A percentile compares a stretch with the other conserved stretches of the same genome.
These are phyloP conservation scores for Zanthoxylum bungeanum DNA, from an alignment of 345 rosid genomes.

Conservation along the genomic window DNA sequence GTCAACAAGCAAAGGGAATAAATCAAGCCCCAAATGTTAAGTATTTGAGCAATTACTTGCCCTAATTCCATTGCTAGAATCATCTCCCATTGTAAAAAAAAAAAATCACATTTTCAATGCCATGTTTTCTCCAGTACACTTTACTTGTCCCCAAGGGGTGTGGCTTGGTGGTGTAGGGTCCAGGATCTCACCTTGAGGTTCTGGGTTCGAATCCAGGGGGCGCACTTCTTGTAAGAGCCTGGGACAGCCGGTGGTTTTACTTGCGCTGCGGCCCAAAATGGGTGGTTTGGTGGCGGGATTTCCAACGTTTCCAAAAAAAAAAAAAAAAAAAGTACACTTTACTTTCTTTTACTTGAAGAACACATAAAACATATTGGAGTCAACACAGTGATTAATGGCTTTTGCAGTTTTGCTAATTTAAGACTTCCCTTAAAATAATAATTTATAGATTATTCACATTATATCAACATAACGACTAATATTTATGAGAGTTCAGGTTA, in stretches of 20 bases:
- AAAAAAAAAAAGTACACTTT: background rate
- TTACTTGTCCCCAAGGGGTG: too few species aligned
- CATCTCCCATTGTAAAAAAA: background rate
- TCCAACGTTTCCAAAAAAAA: too few species aligned
- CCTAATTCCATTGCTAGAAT: background rate
- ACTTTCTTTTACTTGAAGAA: background rate
- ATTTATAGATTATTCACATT: background rate
- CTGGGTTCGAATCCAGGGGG: too few species aligned
- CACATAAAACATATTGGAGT: background rate
- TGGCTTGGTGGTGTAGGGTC: too few species aligned
- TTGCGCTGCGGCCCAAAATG: too few species aligned
- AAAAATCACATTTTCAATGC: background rate
- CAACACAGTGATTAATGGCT: background rate
- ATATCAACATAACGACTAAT: too few species aligned
- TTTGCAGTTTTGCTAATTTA: background rate
- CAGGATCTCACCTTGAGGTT: too few species aligned
- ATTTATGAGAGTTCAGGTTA: too few species aligned
- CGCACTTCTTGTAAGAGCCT: too few species aligned
- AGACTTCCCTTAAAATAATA: background rate
- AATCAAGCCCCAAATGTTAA: background rate
- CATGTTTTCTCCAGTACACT: background rate
- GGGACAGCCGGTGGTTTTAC: too few species aligned
- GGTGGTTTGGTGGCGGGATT: too few species aligned
- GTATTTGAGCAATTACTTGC: background rate
- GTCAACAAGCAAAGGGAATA: conserved; percentile 11